Evolutionary conservation across 352 stramenopile species (phyloP).

Genomic region (Phytopythium mirpurense): DNA sequence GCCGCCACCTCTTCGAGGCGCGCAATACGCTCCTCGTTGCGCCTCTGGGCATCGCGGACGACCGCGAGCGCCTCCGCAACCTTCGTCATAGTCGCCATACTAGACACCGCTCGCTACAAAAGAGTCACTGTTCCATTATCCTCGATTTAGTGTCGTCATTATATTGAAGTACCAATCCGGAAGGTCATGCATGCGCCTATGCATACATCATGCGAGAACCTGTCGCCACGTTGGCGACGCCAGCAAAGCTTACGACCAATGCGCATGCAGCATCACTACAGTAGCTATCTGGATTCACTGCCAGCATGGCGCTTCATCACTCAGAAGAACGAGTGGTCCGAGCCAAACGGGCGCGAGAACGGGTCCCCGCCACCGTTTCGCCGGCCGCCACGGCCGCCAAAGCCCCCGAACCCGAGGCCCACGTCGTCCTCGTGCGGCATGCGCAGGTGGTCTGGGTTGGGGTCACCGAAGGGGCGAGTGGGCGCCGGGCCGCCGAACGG

Average conservation of each 20-base stretch:
- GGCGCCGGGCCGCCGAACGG: conserved; percentile 36
- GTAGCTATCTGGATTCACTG: too few species aligned
- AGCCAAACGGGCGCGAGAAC: conserved; percentile 51
- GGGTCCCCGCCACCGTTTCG: conserved; percentile 21
- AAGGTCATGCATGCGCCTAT: too few species aligned
- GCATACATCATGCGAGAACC: too few species aligned
- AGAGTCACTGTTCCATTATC: too few species aligned
- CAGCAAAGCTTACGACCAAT: too few species aligned
- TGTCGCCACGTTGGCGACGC: too few species aligned
- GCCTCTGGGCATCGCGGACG: neutral
- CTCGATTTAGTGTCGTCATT: too few species aligned
- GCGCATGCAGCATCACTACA: too few species aligned
- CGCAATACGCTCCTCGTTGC: neutral
- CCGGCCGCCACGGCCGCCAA: conserved; percentile 14
- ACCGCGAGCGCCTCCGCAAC: neutral
- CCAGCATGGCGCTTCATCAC: too few species aligned
- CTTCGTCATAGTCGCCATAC: neutral
- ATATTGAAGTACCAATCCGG: too few species aligned
- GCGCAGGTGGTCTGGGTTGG: conserved; percentile 72
- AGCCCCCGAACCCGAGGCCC: conserved; percentile 37
- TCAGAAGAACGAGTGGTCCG: conserved; percentile 67
- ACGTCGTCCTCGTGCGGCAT: conserved; percentile 69
- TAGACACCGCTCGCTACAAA: too few species aligned
- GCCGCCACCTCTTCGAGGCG: neutral
- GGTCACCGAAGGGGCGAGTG: conserved; percentile 63